Evolutionary conservation across 805 yeast species (phyloP).

Genomic region (Schwanniomyces occidentalis): DNA sequence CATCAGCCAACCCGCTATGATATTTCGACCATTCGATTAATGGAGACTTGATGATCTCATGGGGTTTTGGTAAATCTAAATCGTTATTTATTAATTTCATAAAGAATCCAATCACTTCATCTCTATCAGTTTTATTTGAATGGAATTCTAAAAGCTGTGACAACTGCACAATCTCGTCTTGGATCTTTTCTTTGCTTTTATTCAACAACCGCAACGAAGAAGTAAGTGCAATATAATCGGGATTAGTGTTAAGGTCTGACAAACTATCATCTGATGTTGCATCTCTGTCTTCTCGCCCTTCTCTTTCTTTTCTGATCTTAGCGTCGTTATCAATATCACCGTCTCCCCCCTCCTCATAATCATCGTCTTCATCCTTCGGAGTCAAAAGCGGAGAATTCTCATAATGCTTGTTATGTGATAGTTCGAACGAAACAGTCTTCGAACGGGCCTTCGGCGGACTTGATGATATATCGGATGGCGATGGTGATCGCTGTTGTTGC

Average conservation of each 20-base stretch:
- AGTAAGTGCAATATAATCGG: slow-evolving; percentile 38
- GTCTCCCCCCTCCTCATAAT: slow-evolving; percentile 18
- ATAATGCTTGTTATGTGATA: slow-evolving; percentile 24
- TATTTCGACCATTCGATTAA: slow-evolving; percentile 38
- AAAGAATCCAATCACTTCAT: slow-evolving; percentile 31
- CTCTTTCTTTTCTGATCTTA: no score
- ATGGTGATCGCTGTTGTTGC: slow-evolving; percentile 19
- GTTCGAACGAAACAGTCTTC: slow-evolving; percentile 30
- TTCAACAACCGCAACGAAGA: slow-evolving; percentile 31
- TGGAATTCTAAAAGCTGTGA: slow-evolving; percentile 25
- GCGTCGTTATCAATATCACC: slow-evolving; percentile 3
- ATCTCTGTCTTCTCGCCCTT: no score
- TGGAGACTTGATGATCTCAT: slow-evolving; percentile 34
- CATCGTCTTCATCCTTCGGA: slow-evolving; percentile 43
- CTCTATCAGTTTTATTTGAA: slow-evolving; percentile 14
- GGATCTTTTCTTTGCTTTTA: slow-evolving; percentile 21
- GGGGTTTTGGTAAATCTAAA: slow-evolving; percentile 34
- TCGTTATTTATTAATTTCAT: slow-evolving; percentile 34
- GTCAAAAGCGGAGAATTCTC: slow-evolving; percentile 39
- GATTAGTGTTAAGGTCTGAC: slow-evolving; percentile 23
- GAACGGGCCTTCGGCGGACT: slow-evolving; percentile 17
- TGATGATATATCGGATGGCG: slow-evolving; percentile 21
- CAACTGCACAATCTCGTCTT: slow-evolving; percentile 31
- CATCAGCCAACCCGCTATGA: slow-evolving; percentile 27
- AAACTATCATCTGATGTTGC: slow-evolving; percentile 6